Conservation (phyloP, 495 filamentous ascomycete genomes). For the Tetracladium marchalianum region DNA sequence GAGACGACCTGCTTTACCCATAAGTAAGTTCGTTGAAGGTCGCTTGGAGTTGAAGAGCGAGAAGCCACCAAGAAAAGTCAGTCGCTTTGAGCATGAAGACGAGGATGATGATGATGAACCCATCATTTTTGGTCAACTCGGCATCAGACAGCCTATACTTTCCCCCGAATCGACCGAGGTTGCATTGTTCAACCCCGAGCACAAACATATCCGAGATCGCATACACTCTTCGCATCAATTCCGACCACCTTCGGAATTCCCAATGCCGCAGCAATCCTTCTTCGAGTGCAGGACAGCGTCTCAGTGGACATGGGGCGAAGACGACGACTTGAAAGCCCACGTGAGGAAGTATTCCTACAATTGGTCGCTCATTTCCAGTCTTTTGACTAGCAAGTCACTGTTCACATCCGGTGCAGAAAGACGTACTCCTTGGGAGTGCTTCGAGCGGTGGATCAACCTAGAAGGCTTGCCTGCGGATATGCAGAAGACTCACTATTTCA, state of each 20-base stretch:
- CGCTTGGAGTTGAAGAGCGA: conserved; percentile 60
- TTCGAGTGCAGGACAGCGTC: conserved; percentile 79
- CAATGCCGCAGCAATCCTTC: conserved; percentile 80
- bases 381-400: conserved; percentile 59
- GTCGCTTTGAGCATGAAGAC: conserved; percentile 66
- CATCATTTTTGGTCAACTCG: conserved; percentile 34
- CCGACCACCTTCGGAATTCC: conserved; percentile 79
- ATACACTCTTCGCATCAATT: conserved; percentile 91
- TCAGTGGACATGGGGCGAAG: conserved; percentile 83
- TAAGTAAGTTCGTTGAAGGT: conserved; percentile 78
- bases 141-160: conserved; percentile 33
- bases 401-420: conserved; percentile 80
- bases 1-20: conserved; percentile 68
- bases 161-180: conserved; percentile 66
- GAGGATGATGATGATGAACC: conserved; percentile 54
- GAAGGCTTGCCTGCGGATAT: conserved; percentile 87
- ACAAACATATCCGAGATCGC: conserved; percentile 80
- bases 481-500: conserved; percentile 87
- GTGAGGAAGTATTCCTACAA: conserved; percentile 94
- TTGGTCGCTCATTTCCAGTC: conserved; percentile 84
- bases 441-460: conserved; percentile 86
- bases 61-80: conserved; percentile 62
- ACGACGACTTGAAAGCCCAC: conserved; percentile 74
- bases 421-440: conserved; percentile 96
- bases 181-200: conserved; percentile 81